Conservation (phyloP, 108 stramenopile genomes). For the Bacterosira constricta region DNA sequence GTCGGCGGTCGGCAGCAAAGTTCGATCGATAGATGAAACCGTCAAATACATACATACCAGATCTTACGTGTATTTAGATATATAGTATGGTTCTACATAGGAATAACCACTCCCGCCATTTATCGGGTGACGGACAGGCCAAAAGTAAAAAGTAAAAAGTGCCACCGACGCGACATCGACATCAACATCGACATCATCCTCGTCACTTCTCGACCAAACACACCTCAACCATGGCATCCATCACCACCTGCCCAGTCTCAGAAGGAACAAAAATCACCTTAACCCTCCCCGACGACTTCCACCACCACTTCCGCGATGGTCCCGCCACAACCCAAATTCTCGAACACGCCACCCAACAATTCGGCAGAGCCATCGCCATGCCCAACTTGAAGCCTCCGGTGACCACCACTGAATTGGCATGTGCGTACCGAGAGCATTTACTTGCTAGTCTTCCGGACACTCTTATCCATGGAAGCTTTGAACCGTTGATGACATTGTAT, state of each 20-base stretch:
- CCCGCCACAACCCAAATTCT: constrained; percentile 58
- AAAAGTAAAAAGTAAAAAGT: too few species aligned
- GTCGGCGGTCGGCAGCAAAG: too few species aligned
- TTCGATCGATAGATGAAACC: background rate
- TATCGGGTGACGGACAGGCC: too few species aligned
- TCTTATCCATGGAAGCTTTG: constrained; percentile 49
- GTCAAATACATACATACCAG: too few species aligned
- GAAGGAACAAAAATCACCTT: constrained; percentile 53
- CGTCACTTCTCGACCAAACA: background rate
- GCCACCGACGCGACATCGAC: too few species aligned
- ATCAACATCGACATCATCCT: background rate
- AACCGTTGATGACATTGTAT: constrained; percentile 97
- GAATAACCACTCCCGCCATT: too few species aligned
- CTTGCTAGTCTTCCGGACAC: constrained; percentile 49
- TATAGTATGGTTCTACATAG: too few species aligned
- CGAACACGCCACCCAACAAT: constrained; percentile 75
- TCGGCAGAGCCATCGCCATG: constrained; percentile 92
- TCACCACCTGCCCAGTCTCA: constrained; percentile 1
- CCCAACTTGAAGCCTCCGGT: constrained; percentile 99
- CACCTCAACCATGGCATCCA: constrained; percentile 2
- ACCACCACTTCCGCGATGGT: constrained; percentile 97
- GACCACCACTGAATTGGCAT: constrained; percentile 84
- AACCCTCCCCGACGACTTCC: constrained; percentile 91
- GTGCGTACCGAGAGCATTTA: constrained; percentile 91
- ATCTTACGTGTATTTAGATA: too few species aligned